These are phyloP conservation scores for Xylariaceae sp. DNA, from an alignment of 2,329 filamentous ascomycete genomes.

Conservation along the genomic window DNA sequence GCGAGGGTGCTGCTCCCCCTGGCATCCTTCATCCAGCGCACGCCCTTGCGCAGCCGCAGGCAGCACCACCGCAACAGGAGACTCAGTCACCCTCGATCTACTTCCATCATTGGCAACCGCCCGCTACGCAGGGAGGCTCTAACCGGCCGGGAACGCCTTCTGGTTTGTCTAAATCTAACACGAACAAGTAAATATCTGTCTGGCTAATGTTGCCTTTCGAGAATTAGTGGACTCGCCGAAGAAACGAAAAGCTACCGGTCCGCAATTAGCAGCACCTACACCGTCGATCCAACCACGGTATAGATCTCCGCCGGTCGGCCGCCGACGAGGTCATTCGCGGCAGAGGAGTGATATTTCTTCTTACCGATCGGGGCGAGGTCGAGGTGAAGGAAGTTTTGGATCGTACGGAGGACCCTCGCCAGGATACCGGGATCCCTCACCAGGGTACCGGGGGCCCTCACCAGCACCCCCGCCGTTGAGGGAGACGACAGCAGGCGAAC, in stretches of 20 bases:
- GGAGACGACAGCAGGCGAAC: constrained; percentile 39
- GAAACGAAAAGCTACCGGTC: constrained; percentile 76
- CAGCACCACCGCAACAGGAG: constrained; percentile 60
- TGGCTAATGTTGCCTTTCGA: constrained; percentile 52
- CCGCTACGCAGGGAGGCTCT: constrained; percentile 63
- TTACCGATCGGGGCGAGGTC: constrained; percentile 47
- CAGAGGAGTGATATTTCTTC: constrained; percentile 66
- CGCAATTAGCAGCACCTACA: constrained; percentile 51
- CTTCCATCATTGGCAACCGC: constrained; percentile 93
- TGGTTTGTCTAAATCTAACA: constrained; percentile 66
- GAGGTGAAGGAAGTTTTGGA: constrained; percentile 37
- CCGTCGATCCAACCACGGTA: constrained; percentile 50
- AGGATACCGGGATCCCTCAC: constrained; percentile 40
- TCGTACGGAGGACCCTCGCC: constrained; percentile 43
- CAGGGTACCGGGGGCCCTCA: constrained; percentile 39
- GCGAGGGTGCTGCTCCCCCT: constrained; percentile 41
- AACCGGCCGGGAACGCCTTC: constrained; percentile 74
- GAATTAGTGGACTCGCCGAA: constrained; percentile 75
- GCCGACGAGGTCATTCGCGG: constrained; percentile 63
- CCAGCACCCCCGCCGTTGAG: no score
- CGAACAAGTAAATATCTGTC: constrained; percentile 45
- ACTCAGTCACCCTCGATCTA: constrained; percentile 75
- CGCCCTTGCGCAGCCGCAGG: constrained; percentile 55
- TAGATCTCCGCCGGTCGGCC: constrained; percentile 58
- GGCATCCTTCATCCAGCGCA: constrained; percentile 47